Base-by-base conservation (phyloP, 2,329 filamentous ascomycete species). In the Colletotrichum sp. region DNA sequence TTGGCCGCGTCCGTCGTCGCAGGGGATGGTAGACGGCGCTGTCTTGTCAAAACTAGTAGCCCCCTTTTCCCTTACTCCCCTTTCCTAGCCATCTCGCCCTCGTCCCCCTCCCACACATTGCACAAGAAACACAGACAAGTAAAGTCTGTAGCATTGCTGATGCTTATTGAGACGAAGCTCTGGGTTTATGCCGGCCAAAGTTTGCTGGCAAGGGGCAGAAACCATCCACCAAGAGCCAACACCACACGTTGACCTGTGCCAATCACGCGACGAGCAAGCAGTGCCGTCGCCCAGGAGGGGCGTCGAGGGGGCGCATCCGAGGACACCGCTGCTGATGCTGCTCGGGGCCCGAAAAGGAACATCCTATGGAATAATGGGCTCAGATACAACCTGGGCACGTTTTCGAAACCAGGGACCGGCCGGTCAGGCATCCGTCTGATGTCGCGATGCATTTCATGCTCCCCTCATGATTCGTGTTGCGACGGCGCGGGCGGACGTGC, bases 361-460 rank as follows among this genome's bases (percentile, higher is more conserved):
- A 36, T 44, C 57, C 66, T 55, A 30, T 32, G 12, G 21, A 28
- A 64, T 18, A 49, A 69, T 60, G 71, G 73, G 74, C 74, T 69
- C 74, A 69, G 74, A 74, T 76, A 74, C 57, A 28, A 66, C 59
- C 64, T 52, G 70, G 63, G 74, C 74, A 76, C 74, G 70, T 76
- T 76, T 76, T 44, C 74, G 74, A 76, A 74, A 76, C 70, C 64
- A 76, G 70, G 74, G 74, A 76, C 64, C 70, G 74, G 74, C 74
- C 74, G 74, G 70, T 65, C 70, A 76, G 49, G 74, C 70, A 36
- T 72, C 70, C 74, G 65, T 74, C 74, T 69, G 74, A 76, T 69
- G 70, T 74, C 64, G 44, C 44, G 70, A 76, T 74, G 74, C 64
- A 74, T 69, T 73, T 49, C 52, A 76, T 69, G 70, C 74, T 57